Percentiles rank a stretch among this genome's conserved stretches.
These are phyloP conservation scores for Brachypodium distachyon DNA, from an alignment of 202 grass and related monocot species.

Conservation along the genomic window DNA sequence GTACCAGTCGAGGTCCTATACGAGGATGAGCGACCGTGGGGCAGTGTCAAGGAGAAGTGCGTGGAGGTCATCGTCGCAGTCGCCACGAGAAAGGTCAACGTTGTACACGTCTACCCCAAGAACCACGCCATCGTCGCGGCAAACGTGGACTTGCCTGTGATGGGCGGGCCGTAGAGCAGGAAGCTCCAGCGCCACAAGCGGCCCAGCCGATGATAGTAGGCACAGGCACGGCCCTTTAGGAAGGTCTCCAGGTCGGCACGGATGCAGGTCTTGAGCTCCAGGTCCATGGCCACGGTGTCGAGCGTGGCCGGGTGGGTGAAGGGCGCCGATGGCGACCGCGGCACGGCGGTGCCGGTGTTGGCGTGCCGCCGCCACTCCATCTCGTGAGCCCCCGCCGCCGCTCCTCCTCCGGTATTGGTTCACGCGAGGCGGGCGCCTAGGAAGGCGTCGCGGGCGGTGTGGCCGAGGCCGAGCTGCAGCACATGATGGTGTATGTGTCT, in stretches of 20 bases:
- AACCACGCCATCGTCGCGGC: slow-evolving; percentile 82
- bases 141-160: slow-evolving; percentile 89
- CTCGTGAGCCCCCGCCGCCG: slow-evolving; percentile 18
- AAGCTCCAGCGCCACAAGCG: slow-evolving; percentile 95
- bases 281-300: slow-evolving; percentile 78
- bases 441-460: slow-evolving; percentile 59
- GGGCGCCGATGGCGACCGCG: slow-evolving; percentile 40
- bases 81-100: slow-evolving; percentile 62
- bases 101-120: slow-evolving; percentile 87
- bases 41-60: slow-evolving; percentile 55
- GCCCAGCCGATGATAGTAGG: slow-evolving; percentile 79
- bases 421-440: slow-evolving; percentile 66
- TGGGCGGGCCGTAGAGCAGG: slow-evolving; percentile 66
- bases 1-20: slow-evolving; percentile 92
- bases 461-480: slow-evolving; percentile 43
- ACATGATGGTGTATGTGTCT: too few relatives aligned
- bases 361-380: slow-evolving; percentile 52
- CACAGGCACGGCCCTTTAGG: slow-evolving; percentile 69
- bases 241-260: slow-evolving; percentile 70
- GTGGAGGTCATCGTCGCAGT: slow-evolving; percentile 51
- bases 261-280: slow-evolving; percentile 60
- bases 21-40: slow-evolving; percentile 79
- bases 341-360: not conserved
- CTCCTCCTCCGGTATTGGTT: slow-evolving; percentile 15
- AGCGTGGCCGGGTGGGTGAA: slow-evolving; percentile 86